Evolutionary conservation across 2,329 filamentous ascomycete genomes (phyloP), one percentile per base, ranked within the genome.

Genomic region (Zymoseptoria ardabiliae): DNA sequence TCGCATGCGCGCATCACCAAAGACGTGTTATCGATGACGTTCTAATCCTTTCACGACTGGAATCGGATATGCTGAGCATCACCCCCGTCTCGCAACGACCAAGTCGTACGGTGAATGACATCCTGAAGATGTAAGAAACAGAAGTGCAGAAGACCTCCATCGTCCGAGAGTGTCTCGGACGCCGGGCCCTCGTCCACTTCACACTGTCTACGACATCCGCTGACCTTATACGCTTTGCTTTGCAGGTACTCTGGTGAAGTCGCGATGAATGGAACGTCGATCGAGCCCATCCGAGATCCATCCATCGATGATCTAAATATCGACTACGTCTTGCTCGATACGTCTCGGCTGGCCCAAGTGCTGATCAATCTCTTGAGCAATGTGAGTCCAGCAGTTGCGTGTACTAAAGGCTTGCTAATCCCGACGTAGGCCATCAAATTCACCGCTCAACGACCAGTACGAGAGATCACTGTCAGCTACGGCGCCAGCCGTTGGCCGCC

Each of bases 11-110:
- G 2, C 61, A 63, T 25, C 68, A 71, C 55, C 68, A 70, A 45
- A 67, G 69, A 57, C 69, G 76, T 8, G 78, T 79, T 48, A 77
- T 79, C 3, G 77, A 80, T 59, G 77, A 79, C 59, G 74, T 79
- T 0, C 64, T 80, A 22, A 78, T 76, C 2, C 65, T 79, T 10
- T 75, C 73, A 2, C 77, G 69, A n/a, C 64, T 72, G 7, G 70
- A 72, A 28, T 69, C 69, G 1, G 61, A 69, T n/a, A 60, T 72
- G 53, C 62, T 72, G 2, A 70, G 73, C 1, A 74, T 78, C 45
- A 74, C 71, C 1, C 74, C 76, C 0, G 70, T 70, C 19, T 64
- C 70, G n/a, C 70, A 70, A 7, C 68, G 70, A 28, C 73, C 73
- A 3, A 56, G 63, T 4, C 70, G 70, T 53, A 61, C 75, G 2